phyloP scores from a whole-genome alignment of 2,329 filamentous ascomycete genomes.

The Phialocephala sp. region DNA sequence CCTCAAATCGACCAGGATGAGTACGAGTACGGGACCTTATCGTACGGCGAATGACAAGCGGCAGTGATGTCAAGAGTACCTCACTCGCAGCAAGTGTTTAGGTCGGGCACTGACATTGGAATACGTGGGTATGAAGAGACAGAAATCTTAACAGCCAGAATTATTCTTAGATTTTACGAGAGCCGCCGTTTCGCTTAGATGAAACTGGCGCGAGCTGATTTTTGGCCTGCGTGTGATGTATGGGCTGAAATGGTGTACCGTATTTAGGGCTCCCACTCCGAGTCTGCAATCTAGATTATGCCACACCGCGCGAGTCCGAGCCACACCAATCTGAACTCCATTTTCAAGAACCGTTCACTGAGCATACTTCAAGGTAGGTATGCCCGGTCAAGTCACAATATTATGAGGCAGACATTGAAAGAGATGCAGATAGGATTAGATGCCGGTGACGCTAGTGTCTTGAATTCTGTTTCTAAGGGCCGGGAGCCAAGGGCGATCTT shows the following conservation, averaged over 20 bases:
- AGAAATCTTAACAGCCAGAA: slow-evolving; percentile 2
- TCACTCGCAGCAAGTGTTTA: slow-evolving; percentile 14
- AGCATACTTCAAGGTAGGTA: background rate
- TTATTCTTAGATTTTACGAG: slow-evolving; percentile 17
- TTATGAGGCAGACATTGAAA: background rate
- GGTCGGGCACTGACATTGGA: slow-evolving; percentile 7
- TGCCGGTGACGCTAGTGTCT: slow-evolving; percentile 4
- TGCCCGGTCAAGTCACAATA: background rate
- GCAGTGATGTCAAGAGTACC: slow-evolving; percentile 15
- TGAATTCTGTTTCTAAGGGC: slow-evolving; percentile 14
- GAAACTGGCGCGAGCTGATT: too few species aligned
- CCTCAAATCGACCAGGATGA: slow-evolving; percentile 27
- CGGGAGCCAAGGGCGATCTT: slow-evolving; percentile 9
- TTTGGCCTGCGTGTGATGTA: background rate
- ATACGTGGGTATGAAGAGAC: slow-evolving; percentile 12
- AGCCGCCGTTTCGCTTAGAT: too few species aligned
- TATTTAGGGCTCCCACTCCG: background rate
- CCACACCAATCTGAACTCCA: too few species aligned
- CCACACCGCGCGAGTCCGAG: too few species aligned
- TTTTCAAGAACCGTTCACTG: too few species aligned
- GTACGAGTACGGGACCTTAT: slow-evolving; percentile 19
- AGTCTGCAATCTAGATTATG: background rate
- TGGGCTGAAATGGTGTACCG: slow-evolving; percentile 1
- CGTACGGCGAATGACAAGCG: slow-evolving; percentile 16
- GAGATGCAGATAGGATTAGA: slow-evolving; percentile 7